These are phyloP conservation scores for Crithidia acanthocephali DNA, from an alignment of 208 protist species.

Conservation along the genomic window DNA sequence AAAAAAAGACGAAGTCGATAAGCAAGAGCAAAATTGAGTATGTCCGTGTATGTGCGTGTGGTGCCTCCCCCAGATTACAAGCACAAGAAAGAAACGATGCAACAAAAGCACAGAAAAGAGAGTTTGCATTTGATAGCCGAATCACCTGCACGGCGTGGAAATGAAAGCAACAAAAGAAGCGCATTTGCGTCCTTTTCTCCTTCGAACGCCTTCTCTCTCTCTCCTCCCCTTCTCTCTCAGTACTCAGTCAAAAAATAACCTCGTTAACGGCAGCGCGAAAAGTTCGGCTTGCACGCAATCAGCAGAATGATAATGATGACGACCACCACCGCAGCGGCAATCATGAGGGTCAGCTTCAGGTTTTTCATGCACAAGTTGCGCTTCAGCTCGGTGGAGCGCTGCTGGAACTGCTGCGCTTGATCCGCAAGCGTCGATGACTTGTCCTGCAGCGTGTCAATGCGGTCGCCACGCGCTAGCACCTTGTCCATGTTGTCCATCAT, in stretches of 20 bases:
- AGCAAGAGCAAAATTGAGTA: slow-evolving; percentile 2
- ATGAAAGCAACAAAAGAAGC: too few relatives aligned
- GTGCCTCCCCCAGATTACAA: too few relatives aligned
- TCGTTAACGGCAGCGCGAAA: slow-evolving; percentile 66
- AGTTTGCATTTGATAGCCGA: not conserved
- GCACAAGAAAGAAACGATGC: not conserved
- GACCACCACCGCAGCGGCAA: slow-evolving; percentile 61
- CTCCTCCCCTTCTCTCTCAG: not conserved
- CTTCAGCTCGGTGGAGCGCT: slow-evolving; percentile 87
- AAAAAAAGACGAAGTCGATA: slow-evolving; percentile 7
- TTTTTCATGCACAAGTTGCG: slow-evolving; percentile 92
- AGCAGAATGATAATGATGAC: slow-evolving; percentile 88
- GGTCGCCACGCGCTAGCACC: slow-evolving; percentile 86
- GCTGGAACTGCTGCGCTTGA: slow-evolving; percentile 86
- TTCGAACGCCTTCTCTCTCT: too few relatives aligned
- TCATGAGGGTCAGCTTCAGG: slow-evolving; percentile 89
- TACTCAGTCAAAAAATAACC: not conserved
- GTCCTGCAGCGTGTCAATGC: slow-evolving; percentile 88
- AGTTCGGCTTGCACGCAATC: slow-evolving; percentile 89
- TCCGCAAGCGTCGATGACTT: slow-evolving; percentile 83
- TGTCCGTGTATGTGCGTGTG: too few relatives aligned
- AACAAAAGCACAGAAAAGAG: not conserved
- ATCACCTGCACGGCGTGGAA: not conserved
- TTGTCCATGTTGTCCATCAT: slow-evolving; percentile 96
- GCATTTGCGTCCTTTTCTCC: too few relatives aligned